Percentiles rank a stretch among this genome's conserved stretches.
Evolutionary conservation across 208 protist species (phyloP).

Genomic region (Zelonia costaricensis): DNA sequence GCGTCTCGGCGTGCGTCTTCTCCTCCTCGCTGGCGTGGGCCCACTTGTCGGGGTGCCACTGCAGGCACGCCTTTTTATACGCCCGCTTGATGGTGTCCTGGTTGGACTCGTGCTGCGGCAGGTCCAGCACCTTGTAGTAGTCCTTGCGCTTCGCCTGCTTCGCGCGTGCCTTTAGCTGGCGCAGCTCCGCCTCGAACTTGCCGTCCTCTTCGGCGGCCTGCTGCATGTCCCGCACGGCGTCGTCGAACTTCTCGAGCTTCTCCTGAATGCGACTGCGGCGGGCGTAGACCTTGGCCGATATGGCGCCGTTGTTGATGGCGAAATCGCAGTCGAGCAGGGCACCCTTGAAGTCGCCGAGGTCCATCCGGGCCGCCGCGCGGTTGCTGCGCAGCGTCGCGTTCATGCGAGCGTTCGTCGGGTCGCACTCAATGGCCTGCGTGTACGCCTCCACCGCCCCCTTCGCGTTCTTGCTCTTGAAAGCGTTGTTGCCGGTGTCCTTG

Average conservation of each 20-base stretch:
- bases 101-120: constrained; percentile 68
- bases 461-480: constrained; percentile 76
- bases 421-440: constrained; percentile 71
- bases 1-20: constrained; percentile 71
- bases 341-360: constrained; percentile 84
- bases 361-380: constrained; percentile 85
- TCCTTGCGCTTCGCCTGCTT: constrained; percentile 85
- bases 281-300: constrained; percentile 86
- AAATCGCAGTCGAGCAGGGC: constrained; percentile 91
- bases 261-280: constrained; percentile 83
- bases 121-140: constrained; percentile 91
- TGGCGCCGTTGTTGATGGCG: constrained; percentile 88
- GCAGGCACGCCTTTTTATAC: constrained; percentile 85
- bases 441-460: constrained; percentile 79
- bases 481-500: constrained; percentile 82
- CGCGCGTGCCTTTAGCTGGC: constrained; percentile 52
- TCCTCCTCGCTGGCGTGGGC: constrained; percentile 70
- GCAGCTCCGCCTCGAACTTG: constrained; percentile 58
- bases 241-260: constrained; percentile 84
- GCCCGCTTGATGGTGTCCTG: constrained; percentile 75
- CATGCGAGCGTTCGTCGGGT: constrained; percentile 74
- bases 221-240: constrained; percentile 89
- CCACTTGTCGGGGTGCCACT: constrained; percentile 95
- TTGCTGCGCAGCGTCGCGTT: constrained; percentile 87
- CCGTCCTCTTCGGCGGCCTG: constrained; percentile 72